Evolutionary conservation across 139 green algal genomes (phyloP), one percentile per base, ranked within the genome.

Genomic region (Tetradesmus obliquus): DNA sequence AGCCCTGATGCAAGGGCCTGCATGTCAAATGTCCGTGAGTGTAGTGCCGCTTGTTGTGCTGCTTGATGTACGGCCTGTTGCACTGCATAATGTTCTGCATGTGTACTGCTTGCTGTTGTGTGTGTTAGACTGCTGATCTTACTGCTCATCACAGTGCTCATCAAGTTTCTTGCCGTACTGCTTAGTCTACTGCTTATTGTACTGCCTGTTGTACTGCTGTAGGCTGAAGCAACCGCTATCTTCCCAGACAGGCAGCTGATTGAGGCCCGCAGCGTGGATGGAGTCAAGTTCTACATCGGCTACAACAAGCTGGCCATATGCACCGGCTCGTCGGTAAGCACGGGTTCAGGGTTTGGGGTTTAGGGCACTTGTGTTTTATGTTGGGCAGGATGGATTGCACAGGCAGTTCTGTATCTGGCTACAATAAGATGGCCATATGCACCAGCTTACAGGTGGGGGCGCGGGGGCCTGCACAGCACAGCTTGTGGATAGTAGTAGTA

Each of bases 281-380:
- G 96, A 3, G 22, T 94, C 5, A 83, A 87, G 19, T 98, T 98
- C 91, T 88, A 91, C 20, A 89, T 97, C 1, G 9, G 80, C 17
- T 98, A 98, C 88, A 97, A 98, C 91, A 95, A 96, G 66, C 95
- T 98, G n/a, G 96, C 92, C 51, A 96, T 98, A 55, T 94, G 93
- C 89, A 98, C 97, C 9, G 97, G 97, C 13, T 96, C 93, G 8
- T 55, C 71, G 82, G 82, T 87, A 91, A 95, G 94, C 32, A 45
- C 32, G 32, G 32, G 32, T 45, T 45, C 32, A 7, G 85, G 83
- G 53, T 9, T 91, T 80, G 20, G 20, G 17, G 17, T 79, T 87
- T 45, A 87, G 45, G 66, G 45, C 8, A 62, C 66, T 45, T 10
- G 8, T 62, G 15, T 53, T 69, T 62, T 58, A 9, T 10, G 8